Evolutionary conservation across 2,329 filamentous ascomycete species (phyloP), one percentile per base, ranked within the genome.

Genomic region (Parafenestella ontariensis): DNA sequence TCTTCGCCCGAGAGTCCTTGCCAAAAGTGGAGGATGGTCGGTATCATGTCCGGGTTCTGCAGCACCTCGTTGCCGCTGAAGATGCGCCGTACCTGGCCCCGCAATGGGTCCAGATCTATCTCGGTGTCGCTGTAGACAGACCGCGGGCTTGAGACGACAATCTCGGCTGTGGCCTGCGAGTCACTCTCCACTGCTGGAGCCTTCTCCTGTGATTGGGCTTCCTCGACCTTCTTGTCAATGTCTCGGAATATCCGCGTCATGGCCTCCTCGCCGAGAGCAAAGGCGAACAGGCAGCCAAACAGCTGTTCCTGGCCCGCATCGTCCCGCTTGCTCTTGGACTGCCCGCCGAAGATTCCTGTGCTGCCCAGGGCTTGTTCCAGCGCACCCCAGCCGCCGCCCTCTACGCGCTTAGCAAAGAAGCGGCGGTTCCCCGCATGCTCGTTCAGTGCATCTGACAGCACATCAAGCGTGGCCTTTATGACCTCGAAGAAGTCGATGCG

Each of bases 391-490:
- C 94, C 92, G 52, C 88, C 90, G 20, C 86, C 87, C 54, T 90
- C 85, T 26, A 96, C 86, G 62, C 87, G 83, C 62, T 87, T 88
- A 54, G 87, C 85, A 73, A 98, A 98, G 78, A 94, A 97, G 64
- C 90, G 86, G 68, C 89, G 85, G 76, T 98, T 99, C 18, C 93
- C 94, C 42, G 89, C 83, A 74, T 98, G 92, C 41, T 87, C 87
- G 49, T 87, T 85, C 61, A 99, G 83, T 13, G 87, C 87, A 43
- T 89, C 88, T 1, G 90, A 88, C 24, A 98, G 78, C 13, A 95
- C 85, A 28, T 86, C 86, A 34, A 95, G 79, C n/a, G 89, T 83
- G 8, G 83, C 83, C 67, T 92, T 86, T 17, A 96, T 79, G 17
- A 94, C 79, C 55, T 85, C 83, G 68, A 92, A 90, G 52, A 91